phyloP scores from a whole-genome alignment of 352 stramenopile species.

The Phytophthora tubulina region DNA sequence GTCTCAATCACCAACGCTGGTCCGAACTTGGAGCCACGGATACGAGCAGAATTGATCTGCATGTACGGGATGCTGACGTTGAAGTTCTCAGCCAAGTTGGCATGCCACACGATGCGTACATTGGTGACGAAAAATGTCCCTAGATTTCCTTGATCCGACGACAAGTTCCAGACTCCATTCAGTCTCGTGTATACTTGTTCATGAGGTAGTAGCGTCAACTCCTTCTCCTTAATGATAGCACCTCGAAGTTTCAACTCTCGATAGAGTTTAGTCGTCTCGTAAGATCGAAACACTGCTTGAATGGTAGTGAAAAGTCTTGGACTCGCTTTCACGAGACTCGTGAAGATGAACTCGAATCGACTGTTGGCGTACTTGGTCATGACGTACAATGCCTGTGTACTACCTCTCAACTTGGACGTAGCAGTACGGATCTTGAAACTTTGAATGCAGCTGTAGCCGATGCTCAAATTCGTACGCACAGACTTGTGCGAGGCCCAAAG shows the following conservation, averaged over 20 bases:
- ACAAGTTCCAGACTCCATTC: constrained; percentile 93
- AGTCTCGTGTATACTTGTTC: constrained; percentile 92
- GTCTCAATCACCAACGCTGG: constrained; percentile 93
- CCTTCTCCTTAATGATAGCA: constrained; percentile 92
- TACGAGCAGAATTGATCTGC: constrained; percentile 90
- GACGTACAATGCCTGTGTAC: constrained; percentile 93
- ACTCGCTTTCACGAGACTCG: constrained; percentile 92
- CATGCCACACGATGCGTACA: constrained; percentile 94
- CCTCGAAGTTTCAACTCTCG: constrained; percentile 93
- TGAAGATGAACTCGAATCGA: constrained; percentile 96
- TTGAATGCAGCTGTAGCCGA: constrained; percentile 86
- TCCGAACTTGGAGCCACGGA: constrained; percentile 93
- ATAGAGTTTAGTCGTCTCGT: constrained; percentile 94
- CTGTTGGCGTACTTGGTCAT: constrained; percentile 91
- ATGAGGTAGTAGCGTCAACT: constrained; percentile 87
- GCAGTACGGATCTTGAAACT: constrained; percentile 92
- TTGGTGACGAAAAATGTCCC: constrained; percentile 95
- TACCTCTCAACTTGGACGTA: constrained; percentile 90
- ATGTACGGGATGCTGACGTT: constrained; percentile 96
- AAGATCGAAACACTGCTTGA: constrained; percentile 92
- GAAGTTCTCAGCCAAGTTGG: constrained; percentile 94
- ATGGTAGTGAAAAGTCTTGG: constrained; percentile 94
- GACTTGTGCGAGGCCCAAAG: constrained; percentile 93
- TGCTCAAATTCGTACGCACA: constrained; percentile 86
- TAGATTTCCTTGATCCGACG: constrained; percentile 93